Base-by-base conservation (phyloP, 768 basidiomycete genomes). In the Gloeopeniophorella convolvens region DNA sequence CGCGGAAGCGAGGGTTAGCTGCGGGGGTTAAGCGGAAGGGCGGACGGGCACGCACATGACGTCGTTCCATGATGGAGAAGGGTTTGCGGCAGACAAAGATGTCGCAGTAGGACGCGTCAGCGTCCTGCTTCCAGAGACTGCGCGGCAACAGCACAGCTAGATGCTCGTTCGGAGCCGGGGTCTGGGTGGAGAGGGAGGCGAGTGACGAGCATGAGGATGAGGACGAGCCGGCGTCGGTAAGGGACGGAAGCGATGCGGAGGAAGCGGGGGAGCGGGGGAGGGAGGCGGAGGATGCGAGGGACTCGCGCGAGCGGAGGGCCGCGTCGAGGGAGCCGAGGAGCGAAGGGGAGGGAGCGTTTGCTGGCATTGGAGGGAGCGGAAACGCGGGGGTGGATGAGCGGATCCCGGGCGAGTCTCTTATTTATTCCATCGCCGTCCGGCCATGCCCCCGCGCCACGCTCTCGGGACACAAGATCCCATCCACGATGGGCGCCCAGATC, bases 61-160 rank as follows among this genome's bases (percentile, higher is more conserved):
- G 79, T 55, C 87, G 83, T 56, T 86, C 83, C 36, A 82, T 75
- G 52, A 89, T 63, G 51, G 79, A 76, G 64, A 89, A 89, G 43
- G 65, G 65, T 55, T 74, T 70, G 48, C 73, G 73, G 67, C 87
- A 90, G 60, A 77, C 75, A 55, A 86, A 83, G 62, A 78, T 86
- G 69, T 89, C 86, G 70, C 87, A 90, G 42, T 66, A 62, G 11
- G 74, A 55, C 3, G 87, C 78, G 12, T 76, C 65, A 4, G 72
- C 68, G 65, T 89, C 87, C 44, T 82, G 75, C 80, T 89, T 89
- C 88, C 88, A 90, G 32, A 87, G 75, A 45, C 70, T 67, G 61
- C 71, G 79, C 21, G 79, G 76, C 35, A 89, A 76, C 11, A 88
- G 71, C 24, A 89, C 83, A 18, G 88, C 88, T 23, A 90, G 76